Evolutionary conservation across 2,329 filamentous ascomycete genomes (phyloP), one percentile per base, ranked within the genome.

Genomic region (Drechslera avenae): DNA sequence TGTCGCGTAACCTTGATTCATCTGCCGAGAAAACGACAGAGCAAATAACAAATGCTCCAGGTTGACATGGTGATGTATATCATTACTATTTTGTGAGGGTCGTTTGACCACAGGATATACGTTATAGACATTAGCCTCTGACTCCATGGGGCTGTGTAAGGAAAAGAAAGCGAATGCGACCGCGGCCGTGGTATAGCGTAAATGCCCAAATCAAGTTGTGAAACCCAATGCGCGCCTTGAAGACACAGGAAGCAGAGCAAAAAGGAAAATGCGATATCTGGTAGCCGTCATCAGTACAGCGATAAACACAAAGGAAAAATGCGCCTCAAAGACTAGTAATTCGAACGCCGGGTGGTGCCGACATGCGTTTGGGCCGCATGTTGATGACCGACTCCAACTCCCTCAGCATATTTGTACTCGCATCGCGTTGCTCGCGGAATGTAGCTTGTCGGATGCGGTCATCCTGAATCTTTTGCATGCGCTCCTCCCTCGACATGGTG

Each of bases 341-440:
- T 51, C 69, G 62, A 16, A 53, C 62, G 5, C 63, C 60, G 3
- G 47, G 41, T 5, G 68, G 62, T 6, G 56, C 57, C 9, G 56
- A 59, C 6, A 48, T 39, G 12, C 69, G 50, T 34, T 66, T 63
- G 19, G 71, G 69, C 28, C 72, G 46, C 16, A 74, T 51, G 44
- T 68, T 71, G 34, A 97, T 95, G 53, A 99, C 86, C 56, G 90
- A 93, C 77, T 97, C 91, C 51, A 99, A 80, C 75, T 99, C 94
- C 57, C 88, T 86, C 57, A 99, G 82, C 90, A 99, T 96, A 62
- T 88, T 90, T 35, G 86, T 89, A 57, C 86, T 95, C 9, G 90
- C 88, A 56, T 97, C 91, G 36, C 85, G 79, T 67, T 88, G 88
- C 62, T 92, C 89, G 47, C 86, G 84, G 33, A 86, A 78, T 33